Evolutionary conservation across 495 filamentous ascomycete species (phyloP).

Genomic region (Penicillium cosmopolitanum): DNA sequence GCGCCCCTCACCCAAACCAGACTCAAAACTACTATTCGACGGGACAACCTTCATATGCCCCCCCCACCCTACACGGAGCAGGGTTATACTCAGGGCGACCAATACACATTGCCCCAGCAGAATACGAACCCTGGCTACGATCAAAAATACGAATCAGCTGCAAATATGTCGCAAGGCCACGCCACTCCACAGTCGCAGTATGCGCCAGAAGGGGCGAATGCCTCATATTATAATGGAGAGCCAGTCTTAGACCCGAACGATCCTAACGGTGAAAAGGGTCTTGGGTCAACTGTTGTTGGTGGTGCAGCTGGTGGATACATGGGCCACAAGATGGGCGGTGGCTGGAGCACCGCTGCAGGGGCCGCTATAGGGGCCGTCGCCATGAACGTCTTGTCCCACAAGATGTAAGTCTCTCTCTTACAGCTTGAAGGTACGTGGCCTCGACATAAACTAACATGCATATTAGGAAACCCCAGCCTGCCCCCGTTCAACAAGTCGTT

Average conservation of each 20-base stretch:
- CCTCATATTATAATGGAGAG: conserved; percentile 5
- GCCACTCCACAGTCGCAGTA: background rate
- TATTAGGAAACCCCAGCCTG: background rate
- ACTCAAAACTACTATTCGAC: background rate
- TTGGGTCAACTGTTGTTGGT: conserved; percentile 7
- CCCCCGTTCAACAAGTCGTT: background rate
- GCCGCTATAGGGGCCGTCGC: background rate
- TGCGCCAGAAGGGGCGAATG: background rate
- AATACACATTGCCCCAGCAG: background rate
- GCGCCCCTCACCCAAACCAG: background rate
- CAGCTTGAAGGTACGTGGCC: background rate
- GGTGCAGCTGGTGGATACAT: conserved; percentile 8
- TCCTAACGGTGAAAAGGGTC: background rate
- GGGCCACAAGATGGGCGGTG: conserved; percentile 8
- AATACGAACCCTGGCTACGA: background rate
- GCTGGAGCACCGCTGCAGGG: background rate
- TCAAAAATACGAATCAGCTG: background rate
- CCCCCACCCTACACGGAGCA: background rate
- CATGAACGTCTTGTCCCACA: background rate
- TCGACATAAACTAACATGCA: background rate
- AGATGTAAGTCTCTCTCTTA: background rate
- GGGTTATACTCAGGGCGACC: background rate
- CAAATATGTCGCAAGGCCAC: background rate
- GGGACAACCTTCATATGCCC: background rate
- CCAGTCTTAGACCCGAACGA: background rate